Base-by-base conservation (phyloP, 2,329 filamentous ascomycete genomes). In the Neonectria faginata region DNA sequence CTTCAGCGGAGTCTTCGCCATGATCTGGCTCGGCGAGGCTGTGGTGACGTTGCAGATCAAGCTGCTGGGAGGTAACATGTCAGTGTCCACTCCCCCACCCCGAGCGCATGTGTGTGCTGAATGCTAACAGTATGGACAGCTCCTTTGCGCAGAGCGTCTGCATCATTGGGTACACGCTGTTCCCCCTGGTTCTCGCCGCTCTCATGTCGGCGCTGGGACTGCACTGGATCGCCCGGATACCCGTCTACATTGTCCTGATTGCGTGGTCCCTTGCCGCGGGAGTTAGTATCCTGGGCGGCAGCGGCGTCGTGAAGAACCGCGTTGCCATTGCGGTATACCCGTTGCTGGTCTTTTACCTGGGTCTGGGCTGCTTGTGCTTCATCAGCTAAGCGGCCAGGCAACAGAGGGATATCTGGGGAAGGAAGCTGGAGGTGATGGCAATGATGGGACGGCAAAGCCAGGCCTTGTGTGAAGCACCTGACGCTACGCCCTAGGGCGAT, bases 31-130 rank as follows among this genome's bases (percentile, higher is more conserved):
- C 63, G 96, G 94, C 29, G 94, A 98, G 83, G 94, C 94, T 1
- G 91, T 97, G 3, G 96, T 99, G 64, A 99, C 96, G n/a, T 81
- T 97, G 76, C 96, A 99, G 85, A 98, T 99, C 79, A 97, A 97
- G 83, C 84, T 99, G 72, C 82, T 99, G 64, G 96, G 96, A 64
- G 96, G 96, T 50, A 97, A 96, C 83, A 97, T 99, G 95, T 98
- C 84, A 81, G 94, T 88, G 53, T 20, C 59, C 50, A 36, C 27
- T 11, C 16, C 16, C 22, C 16, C 22, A 36, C 9, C 31, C 16
- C 25, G 27, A 41, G 6, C 8, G 39, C 20, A 14, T 25, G 16
- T 20, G 25, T 6, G 6, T 22, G 22, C 8, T 10, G 33, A 12
- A 62, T 60, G 52, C 74, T 78, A 69, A 76, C 66, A 33, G 18